Evolutionary conservation across 169 alveolate species (phyloP), one percentile per base, ranked within the genome.

Genomic region (Eimeria praecox): DNA sequence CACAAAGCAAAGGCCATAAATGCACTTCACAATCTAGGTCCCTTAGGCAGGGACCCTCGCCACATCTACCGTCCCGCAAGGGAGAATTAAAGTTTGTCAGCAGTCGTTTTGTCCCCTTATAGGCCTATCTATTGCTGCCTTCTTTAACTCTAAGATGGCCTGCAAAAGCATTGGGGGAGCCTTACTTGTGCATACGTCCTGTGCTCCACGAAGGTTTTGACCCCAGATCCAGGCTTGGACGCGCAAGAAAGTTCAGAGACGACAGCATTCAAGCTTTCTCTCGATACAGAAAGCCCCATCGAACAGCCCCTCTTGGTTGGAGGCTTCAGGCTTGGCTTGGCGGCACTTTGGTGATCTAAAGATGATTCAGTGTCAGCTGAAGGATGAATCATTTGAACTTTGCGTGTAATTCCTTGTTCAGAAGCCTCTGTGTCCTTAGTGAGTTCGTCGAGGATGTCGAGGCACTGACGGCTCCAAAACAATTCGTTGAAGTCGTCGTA

Each of bases 401-500:
- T 52, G 46, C 22, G 42, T 38, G 77, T 12, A 20, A 40, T 5
- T 16, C 46, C 92, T 86, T 56, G 56, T 30, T 86, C 80, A 54
- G 62, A 5, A 38, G 3, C 78, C 24, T 20, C 92, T 4, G 62
- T 33, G 0, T 86, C 92, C 9, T 20, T 40, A 38, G 52, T 30
- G 44, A 5, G 38, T n/a, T 38, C 24, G 56, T 86, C 16, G 12
- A 86, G 92, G 49, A 86, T 20, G 14, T 86, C 92, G n/a, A 86
- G 52, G 59, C 92, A 86, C 30, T 69, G 92, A 8, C 96, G 96
- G 62, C 88, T 82, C 96, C 96, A 94, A 66, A 75, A 85, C 20
- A 94, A 73, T 90, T 94, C 96, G 75, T 94, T 94, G 44, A 85
- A 59, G 87, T 94, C 96, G 95, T 94, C 96, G 66, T 94, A 94